phyloP scores from a whole-genome alignment of 768 basidiomycete genomes.

The Mycena haematopus region DNA sequence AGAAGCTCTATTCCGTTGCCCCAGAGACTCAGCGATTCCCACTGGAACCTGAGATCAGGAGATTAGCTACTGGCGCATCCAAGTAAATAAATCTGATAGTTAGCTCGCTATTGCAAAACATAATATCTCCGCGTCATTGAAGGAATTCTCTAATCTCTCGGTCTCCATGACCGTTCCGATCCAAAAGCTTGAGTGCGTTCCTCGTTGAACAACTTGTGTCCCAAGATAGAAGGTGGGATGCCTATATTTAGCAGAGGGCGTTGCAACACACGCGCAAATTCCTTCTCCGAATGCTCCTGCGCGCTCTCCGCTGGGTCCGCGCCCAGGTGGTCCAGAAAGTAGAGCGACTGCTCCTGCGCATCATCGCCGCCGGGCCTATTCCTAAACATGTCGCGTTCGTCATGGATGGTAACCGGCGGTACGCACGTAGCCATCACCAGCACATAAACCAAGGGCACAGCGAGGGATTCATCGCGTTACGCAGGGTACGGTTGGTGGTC shows the following conservation, averaged over 20 bases:
- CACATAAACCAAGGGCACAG: constrained; percentile 80
- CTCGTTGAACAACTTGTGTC: too few species aligned
- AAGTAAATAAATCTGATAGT: too few species aligned
- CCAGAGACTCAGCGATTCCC: constrained; percentile 53
- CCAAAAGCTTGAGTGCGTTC: too few species aligned
- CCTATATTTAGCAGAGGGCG: not conserved
- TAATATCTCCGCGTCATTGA: not conserved
- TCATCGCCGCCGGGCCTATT: constrained; percentile 83
- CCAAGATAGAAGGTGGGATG: not conserved
- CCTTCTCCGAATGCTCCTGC: constrained; percentile 22
- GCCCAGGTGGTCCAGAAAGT: constrained; percentile 41
- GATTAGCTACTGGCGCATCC: constrained; percentile 41
- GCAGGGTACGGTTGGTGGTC: constrained; percentile 61
- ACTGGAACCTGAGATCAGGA: constrained; percentile 51
- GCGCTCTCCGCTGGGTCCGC: constrained; percentile 32
- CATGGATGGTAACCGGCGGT: constrained; percentile 97
- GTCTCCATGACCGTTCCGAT: too few species aligned
- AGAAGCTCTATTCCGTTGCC: constrained; percentile 44
- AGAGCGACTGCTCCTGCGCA: constrained; percentile 59
- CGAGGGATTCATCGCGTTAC: constrained; percentile 82
- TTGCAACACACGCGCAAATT: not conserved
- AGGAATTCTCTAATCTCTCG: not conserved
- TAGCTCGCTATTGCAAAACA: not conserved
- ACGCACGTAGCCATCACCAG: constrained; percentile 74
- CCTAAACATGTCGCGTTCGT: constrained; percentile 93